Conservation (phyloP, 306 rosid genomes). For the Begonia peltatifolia region DNA sequence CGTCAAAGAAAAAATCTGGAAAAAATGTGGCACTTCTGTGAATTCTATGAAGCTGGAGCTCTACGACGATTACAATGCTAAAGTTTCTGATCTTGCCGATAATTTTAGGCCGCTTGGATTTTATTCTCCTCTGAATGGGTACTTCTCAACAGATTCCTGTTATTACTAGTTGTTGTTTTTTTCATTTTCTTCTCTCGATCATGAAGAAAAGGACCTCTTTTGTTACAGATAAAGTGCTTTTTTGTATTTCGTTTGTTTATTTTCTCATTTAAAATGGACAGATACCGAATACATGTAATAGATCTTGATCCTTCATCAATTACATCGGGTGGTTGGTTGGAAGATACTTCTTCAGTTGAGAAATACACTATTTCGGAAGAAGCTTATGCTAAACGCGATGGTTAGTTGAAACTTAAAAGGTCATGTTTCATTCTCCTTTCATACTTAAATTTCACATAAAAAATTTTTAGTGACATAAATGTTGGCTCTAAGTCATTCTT, state of each 20-base stretch:
- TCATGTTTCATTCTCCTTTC: too few relatives aligned
- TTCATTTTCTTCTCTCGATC: too few relatives aligned
- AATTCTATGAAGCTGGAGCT: slow-evolving; percentile 64
- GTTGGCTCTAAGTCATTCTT: too few relatives aligned
- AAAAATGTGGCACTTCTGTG: slow-evolving; percentile 65
- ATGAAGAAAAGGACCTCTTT: too few relatives aligned
- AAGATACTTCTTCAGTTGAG: slow-evolving; percentile 86
- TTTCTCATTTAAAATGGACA: slow-evolving; percentile 10
- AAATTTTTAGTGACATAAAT: too few relatives aligned
- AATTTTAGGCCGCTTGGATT: slow-evolving; percentile 52
- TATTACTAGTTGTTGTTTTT: too few relatives aligned
- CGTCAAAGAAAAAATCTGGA: slow-evolving; percentile 75
- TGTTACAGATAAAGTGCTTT: background rate
- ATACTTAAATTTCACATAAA: too few relatives aligned
- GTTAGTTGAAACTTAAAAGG: slow-evolving; percentile 14
- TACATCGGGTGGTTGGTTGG: slow-evolving; percentile 93
- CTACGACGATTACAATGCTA: slow-evolving; percentile 45
- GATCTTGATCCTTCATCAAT: slow-evolving; percentile 85
- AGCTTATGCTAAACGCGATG: slow-evolving; percentile 63
- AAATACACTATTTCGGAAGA: slow-evolving; percentile 74
- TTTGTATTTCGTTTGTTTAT: slow-evolving; percentile 4
- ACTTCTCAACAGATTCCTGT: background rate
- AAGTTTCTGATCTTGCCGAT: slow-evolving; percentile 46
- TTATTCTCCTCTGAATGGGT: slow-evolving; percentile 85
- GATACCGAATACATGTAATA: slow-evolving; percentile 62